Percentiles rank a stretch among this genome's conserved stretches.
Conservation (phyloP, 805 yeast genomes). For the Pichia cephalocereana region DNA sequence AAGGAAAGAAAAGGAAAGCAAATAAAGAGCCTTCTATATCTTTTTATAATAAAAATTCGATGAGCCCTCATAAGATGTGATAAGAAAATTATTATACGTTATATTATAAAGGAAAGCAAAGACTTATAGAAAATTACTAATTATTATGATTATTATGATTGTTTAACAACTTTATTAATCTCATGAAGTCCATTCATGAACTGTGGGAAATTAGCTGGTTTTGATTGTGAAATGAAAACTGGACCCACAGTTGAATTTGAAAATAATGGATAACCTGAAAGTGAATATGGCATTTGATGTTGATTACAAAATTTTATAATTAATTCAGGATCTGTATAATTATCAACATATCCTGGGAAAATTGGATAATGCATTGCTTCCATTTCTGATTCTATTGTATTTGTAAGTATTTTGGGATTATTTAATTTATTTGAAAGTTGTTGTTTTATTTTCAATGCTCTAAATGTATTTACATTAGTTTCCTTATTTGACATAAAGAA, state of each 20-base stretch:
- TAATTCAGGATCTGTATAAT: slow-evolving; percentile 6
- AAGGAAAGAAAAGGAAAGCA: too few species aligned
- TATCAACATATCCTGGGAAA: background rate
- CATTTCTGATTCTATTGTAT: background rate
- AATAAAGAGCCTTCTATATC: too few species aligned
- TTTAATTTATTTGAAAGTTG: background rate
- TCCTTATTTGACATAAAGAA: slow-evolving; percentile 11
- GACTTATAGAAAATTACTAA: background rate
- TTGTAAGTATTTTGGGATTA: background rate
- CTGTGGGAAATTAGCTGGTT: slow-evolving; percentile 2
- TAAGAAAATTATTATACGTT: too few species aligned
- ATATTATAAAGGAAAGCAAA: background rate
- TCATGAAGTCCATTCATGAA: background rate
- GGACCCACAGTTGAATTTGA: background rate
- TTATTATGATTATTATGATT: background rate
- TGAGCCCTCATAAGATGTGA: too few species aligned
- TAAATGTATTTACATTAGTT: background rate
- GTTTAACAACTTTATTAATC: background rate
- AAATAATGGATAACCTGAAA: slow-evolving; percentile 8
- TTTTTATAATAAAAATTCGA: too few species aligned
- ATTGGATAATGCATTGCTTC: slow-evolving; percentile 3
- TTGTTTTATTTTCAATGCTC: background rate
- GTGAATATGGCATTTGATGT: slow-evolving; percentile 4
- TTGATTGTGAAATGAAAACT: slow-evolving; percentile 1
- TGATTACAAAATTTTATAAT: slow-evolving; percentile 6